Conservation (phyloP, 1,284 basidiomycete species). For the Somion occarium region DNA sequence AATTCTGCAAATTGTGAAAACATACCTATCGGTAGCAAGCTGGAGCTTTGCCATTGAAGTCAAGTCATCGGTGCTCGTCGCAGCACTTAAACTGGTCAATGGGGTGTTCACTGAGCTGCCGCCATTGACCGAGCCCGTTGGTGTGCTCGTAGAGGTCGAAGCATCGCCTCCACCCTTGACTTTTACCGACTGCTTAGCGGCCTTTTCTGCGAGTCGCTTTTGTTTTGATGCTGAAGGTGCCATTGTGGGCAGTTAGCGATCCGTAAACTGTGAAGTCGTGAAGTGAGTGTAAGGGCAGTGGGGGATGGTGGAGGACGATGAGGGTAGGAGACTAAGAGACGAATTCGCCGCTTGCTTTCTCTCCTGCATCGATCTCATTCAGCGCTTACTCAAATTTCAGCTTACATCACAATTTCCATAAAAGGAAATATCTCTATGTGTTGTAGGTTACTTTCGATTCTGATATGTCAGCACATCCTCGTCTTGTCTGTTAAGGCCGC, state of each 20-base stretch:
- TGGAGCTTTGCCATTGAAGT: conserved; percentile 83
- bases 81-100: conserved; percentile 70
- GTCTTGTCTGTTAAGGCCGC: not conserved
- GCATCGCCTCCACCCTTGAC: conserved; percentile 34
- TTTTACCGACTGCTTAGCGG: conserved; percentile 68
- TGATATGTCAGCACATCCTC: not conserved
- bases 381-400: not conserved
- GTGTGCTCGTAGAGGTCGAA: conserved; percentile 51
- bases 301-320: conserved; percentile 3
- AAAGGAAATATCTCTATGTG: not conserved
- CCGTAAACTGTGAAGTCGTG: not conserved
- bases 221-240: conserved; percentile 78
- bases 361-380: not conserved
- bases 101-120: conserved; percentile 66
- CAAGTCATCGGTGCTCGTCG: conserved; percentile 72
- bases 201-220: conserved; percentile 87
- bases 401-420: not conserved
- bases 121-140: conserved; percentile 60
- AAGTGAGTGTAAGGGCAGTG: conserved; percentile 5
- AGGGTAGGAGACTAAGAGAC: conserved; percentile 6
- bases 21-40: conserved; percentile 83
- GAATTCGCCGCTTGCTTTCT: not conserved
- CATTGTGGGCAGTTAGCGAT: conserved; percentile 36
- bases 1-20: too few relatives aligned
- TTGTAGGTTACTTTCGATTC: not conserved